Percentiles rank a stretch among this genome's conserved stretches.
These are phyloP conservation scores for Lycium barbarum DNA, from an alignment of 257 asterid genomes.

Conservation along the genomic window DNA sequence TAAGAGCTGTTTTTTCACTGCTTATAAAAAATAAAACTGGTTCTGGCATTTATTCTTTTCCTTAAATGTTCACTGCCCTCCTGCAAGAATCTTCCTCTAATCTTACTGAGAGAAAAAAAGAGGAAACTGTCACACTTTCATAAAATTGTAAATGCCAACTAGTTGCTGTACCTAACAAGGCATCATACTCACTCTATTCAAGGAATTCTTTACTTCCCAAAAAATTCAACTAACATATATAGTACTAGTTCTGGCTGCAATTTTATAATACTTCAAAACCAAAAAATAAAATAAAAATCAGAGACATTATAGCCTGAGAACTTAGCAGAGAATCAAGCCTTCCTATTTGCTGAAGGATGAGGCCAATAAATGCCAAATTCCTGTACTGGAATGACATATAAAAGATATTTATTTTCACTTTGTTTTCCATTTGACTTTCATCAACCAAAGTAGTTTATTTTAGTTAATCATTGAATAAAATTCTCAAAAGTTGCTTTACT, in stretches of 20 bases:
- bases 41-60: slow-evolving; percentile 27
- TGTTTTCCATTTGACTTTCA: neutral
- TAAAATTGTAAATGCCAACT: slow-evolving; percentile 34
- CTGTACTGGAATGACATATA: neutral
- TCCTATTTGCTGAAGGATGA: slow-evolving; percentile 29
- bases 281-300: neutral
- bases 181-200: slow-evolving; percentile 33
- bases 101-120: slow-evolving; percentile 25
- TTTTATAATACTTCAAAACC: neutral
- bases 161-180: slow-evolving; percentile 27
- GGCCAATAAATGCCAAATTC: slow-evolving; percentile 31
- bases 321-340: slow-evolving; percentile 36
- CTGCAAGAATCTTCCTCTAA: slow-evolving; percentile 24
- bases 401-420: neutral
- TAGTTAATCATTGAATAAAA: too few species aligned
- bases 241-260: slow-evolving; percentile 7
- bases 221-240: neutral
- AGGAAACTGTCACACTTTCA: slow-evolving; percentile 25
- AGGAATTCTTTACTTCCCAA: slow-evolving; percentile 10
- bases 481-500: neutral
- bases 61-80: slow-evolving; percentile 18
- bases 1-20: slow-evolving; percentile 35
- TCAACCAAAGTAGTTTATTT: neutral
- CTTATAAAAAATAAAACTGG: slow-evolving; percentile 23
- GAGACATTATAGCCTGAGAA: slow-evolving; percentile 30